Evolutionary conservation across 2,329 filamentous ascomycete genomes (phyloP), one percentile per base, ranked within the genome.

Genomic region (Tolypocladium ophioglossoides): DNA sequence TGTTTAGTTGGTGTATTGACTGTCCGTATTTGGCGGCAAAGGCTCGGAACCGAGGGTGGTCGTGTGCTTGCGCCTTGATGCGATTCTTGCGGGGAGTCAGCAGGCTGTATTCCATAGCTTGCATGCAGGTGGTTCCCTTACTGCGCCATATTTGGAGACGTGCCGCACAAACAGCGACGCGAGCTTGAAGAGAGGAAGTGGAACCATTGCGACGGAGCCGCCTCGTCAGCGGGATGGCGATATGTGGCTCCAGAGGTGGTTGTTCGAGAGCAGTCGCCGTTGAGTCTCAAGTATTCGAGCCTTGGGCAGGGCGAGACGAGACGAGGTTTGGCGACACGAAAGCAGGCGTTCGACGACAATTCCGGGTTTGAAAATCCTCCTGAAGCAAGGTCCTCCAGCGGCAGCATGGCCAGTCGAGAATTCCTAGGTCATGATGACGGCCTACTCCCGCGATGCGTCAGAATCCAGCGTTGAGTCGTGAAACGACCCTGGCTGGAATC

Each of bases 131-230:
- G 27, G 22, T n/a, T 49, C 70, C 16, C 81, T 61, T 78, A 86
- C 83, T 54, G 83, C 83, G 64, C 83, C 83, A 74, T 86, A 86
- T 70, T 86, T 86, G 54, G 83, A 86, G 52, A 86, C 70, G 64
- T 86, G 83, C 61, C 81, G 78, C 63, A 86, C 74, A 60, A 86
- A 83, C 49, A 86, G 74, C 54, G 82, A 69, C 24, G 78, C 83
- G 59, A 86, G 79, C 71, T 86, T 86, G 70, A 86, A 86, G 20
- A 86, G 72, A 22, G 83, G 83, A 40, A 86, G 73, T 54, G 82
- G 77, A 47, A 86, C 83, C 83, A 86, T 86, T 53, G 57, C 56
- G 53, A 24, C 48, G 52, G 49, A 46, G 54, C 30, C 49, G 55
- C 49, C 53, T 55, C 34, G 46, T 34, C 40, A 16, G 40, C 40